These are phyloP conservation scores for Boechera stricta DNA, from an alignment of 345 rosid genomes.

Conservation along the genomic window DNA sequence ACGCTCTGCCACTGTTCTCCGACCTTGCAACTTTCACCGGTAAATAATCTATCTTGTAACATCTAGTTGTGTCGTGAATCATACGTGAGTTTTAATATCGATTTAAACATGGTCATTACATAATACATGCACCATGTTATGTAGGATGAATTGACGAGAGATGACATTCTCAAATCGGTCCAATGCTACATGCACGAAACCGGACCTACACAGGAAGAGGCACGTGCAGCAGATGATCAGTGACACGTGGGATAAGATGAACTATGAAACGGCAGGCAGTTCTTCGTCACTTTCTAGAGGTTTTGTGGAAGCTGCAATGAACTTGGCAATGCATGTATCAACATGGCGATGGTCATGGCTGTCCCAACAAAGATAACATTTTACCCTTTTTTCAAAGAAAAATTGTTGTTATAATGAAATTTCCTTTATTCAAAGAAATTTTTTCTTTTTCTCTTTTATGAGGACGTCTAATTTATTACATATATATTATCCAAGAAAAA, in stretches of 20 bases:
- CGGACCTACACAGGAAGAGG: conserved; percentile 36
- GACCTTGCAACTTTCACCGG: conserved; percentile 51
- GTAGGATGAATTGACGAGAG: conserved; percentile 41
- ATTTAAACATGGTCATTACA: not conserved
- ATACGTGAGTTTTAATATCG: not conserved
- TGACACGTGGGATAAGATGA: conserved; percentile 49
- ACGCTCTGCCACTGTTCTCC: conserved; percentile 36
- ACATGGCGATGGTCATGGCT: conserved; percentile 44
- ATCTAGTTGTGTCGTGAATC: not conserved
- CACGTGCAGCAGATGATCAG: conserved; percentile 38
- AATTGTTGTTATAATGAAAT: too few relatives aligned
- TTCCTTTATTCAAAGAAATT: too few relatives aligned
- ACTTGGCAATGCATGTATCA: conserved; percentile 38
- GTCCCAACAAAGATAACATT: conserved; percentile 8
- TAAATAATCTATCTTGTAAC: not conserved
- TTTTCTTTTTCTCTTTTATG: too few relatives aligned
- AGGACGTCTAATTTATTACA: too few relatives aligned
- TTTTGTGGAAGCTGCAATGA: conserved; percentile 28
- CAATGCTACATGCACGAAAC: conserved; percentile 45
- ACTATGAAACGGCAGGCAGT: not conserved
- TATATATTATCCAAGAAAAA: too few relatives aligned
- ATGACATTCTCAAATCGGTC: conserved; percentile 9
- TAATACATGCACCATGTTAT: not conserved
- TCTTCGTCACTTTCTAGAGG: not conserved
- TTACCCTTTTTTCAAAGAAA: too few relatives aligned